phyloP scores from a whole-genome alignment of 371 early-diverging fungal species.

The Racocetra persica region DNA sequence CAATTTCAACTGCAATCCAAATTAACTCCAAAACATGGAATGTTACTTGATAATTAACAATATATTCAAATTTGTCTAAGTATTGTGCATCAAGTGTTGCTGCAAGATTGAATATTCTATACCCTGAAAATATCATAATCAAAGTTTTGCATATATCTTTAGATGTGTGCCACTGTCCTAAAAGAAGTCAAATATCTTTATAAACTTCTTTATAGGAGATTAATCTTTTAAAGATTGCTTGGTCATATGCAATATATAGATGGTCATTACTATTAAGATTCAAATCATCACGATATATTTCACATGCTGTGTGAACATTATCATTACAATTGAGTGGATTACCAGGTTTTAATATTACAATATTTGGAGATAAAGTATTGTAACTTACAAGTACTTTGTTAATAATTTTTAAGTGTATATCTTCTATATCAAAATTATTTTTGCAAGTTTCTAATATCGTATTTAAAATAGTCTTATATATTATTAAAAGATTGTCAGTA shows the following conservation, averaged over 20 bases:
- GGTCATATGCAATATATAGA: slow-evolving; percentile 27
- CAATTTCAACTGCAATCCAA: slow-evolving; percentile 19
- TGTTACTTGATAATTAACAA: slow-evolving; percentile 21
- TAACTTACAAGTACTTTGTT: no score
- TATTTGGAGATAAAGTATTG: no score
- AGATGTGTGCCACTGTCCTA: slow-evolving; percentile 36
- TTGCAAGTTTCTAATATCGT: neutral
- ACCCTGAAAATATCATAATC: slow-evolving; percentile 25
- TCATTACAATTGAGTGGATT: slow-evolving; percentile 12
- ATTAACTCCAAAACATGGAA: slow-evolving; percentile 27
- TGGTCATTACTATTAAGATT: neutral
- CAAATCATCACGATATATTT: slow-evolving; percentile 17
- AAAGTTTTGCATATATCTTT: slow-evolving; percentile 20
- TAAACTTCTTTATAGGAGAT: slow-evolving; percentile 21
- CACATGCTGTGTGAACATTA: slow-evolving; percentile 25
- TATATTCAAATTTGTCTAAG: slow-evolving; percentile 6
- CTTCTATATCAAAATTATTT: neutral
- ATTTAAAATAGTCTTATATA: neutral
- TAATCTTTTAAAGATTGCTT: slow-evolving; percentile 29
- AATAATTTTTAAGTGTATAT: neutral
- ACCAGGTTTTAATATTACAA: no score
- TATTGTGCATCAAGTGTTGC: slow-evolving; percentile 9
- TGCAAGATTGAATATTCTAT: slow-evolving; percentile 25
- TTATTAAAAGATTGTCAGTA: neutral
- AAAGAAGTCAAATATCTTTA: neutral